A percentile compares a stretch with the other conserved stretches of the same genome.
phyloP scores from a whole-genome alignment of 495 filamentous ascomycete genomes.

The Aspergillus egyptiacus region DNA sequence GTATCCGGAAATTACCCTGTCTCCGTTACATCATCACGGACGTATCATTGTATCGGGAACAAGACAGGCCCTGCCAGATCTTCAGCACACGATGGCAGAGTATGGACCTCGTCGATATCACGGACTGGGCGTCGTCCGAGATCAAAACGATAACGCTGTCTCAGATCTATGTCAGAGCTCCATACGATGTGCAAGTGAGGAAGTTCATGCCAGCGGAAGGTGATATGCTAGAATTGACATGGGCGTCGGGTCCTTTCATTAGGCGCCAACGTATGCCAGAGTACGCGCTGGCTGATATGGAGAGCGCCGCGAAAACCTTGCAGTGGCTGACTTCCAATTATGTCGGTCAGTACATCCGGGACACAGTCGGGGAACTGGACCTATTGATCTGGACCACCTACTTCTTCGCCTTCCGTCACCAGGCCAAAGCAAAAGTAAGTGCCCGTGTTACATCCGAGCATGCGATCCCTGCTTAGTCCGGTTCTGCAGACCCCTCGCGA shows the following conservation, averaged over 20 bases:
- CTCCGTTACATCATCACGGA: slow-evolving; percentile 13
- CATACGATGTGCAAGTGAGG: slow-evolving; percentile 10
- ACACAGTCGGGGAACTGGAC: slow-evolving; percentile 4
- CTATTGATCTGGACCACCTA: slow-evolving; percentile 11
- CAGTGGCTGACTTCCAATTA: slow-evolving; percentile 4
- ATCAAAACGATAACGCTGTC: slow-evolving; percentile 9
- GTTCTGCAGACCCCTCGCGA: slow-evolving; percentile 2
- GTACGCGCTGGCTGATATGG: slow-evolving; percentile 9
- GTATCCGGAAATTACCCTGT: slow-evolving; percentile 6
- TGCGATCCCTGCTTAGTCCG: slow-evolving; percentile 3
- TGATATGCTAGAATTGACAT: slow-evolving; percentile 11
- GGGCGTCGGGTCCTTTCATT: not conserved
- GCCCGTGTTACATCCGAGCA: not conserved
- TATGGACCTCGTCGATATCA: slow-evolving; percentile 13
- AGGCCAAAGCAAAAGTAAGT: slow-evolving; percentile 14
- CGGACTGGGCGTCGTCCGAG: slow-evolving; percentile 9
- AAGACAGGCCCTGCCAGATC: slow-evolving; percentile 11
- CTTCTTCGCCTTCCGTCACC: slow-evolving; percentile 9
- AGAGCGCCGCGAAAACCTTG: slow-evolving; percentile 2
- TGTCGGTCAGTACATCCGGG: slow-evolving; percentile 7
- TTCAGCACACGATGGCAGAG: slow-evolving; percentile 13
- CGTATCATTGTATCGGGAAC: slow-evolving; percentile 10
- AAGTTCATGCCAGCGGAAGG: slow-evolving; percentile 5
- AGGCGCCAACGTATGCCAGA: slow-evolving; percentile 4
- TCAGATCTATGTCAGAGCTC: slow-evolving; percentile 6